Percentiles rank a stretch among this genome's conserved stretches.
phyloP scores from a whole-genome alignment of 345 rosid species.

The Salix purpurea region DNA sequence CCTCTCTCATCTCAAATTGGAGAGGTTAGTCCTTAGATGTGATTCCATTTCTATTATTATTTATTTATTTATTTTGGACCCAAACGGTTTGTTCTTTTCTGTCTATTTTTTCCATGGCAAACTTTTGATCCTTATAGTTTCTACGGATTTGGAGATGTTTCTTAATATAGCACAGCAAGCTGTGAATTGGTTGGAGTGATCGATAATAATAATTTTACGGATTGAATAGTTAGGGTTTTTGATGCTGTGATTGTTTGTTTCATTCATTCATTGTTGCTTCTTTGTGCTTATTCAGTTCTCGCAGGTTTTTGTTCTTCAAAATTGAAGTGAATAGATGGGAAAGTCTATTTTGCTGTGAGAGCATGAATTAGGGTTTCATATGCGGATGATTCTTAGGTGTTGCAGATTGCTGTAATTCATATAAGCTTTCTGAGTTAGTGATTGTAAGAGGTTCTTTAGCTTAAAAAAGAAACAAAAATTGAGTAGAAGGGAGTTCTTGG shows the following conservation, averaged over 20 bases:
- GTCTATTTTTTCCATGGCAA: not conserved
- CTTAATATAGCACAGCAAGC: not conserved
- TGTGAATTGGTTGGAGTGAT: not conserved
- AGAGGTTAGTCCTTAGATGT: slow-evolving; percentile 13
- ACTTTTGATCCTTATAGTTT: not conserved
- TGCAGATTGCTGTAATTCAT: not conserved
- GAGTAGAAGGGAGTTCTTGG: not conserved
- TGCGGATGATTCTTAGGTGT: not conserved
- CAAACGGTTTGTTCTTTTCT: not conserved
- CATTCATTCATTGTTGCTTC: not conserved
- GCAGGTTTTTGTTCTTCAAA: not conserved
- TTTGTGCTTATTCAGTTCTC: not conserved
- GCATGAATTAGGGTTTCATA: not conserved
- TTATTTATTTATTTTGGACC: not conserved
- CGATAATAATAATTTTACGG: not conserved
- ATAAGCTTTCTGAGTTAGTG: not conserved
- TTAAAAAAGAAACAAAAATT: not conserved
- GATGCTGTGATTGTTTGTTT: not conserved
- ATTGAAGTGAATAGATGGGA: not conserved
- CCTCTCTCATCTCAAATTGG: slow-evolving; percentile 3
- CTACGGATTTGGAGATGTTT: not conserved
- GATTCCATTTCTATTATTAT: not conserved
- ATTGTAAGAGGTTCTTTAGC: not conserved
- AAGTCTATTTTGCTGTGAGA: not conserved
- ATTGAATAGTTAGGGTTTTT: not conserved